phyloP scores from a whole-genome alignment of 2,329 filamentous ascomycete genomes.

The Emmonsiellopsis sp. region DNA sequence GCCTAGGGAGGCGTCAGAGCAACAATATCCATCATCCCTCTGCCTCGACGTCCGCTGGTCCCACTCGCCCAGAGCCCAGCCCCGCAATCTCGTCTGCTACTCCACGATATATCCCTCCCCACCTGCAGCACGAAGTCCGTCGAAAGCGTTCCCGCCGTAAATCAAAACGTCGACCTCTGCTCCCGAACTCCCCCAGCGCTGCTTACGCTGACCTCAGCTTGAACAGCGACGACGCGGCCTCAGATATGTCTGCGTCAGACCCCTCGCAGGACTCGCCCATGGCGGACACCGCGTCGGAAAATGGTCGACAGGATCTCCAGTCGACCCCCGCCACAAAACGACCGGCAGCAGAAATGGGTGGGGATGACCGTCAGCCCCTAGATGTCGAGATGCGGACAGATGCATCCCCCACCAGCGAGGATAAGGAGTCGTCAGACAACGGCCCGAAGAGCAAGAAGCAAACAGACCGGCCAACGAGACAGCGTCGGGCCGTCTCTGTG shows the following conservation, averaged over 20 bases:
- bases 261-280: not conserved
- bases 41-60: not conserved
- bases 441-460: constrained; percentile 10
- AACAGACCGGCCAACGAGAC: constrained; percentile 10
- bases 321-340: constrained; percentile 47
- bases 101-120: constrained; percentile 46
- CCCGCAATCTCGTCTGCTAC: no score
- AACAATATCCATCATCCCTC: constrained; percentile 14
- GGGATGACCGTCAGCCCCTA: constrained; percentile 15
- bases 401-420: constrained; percentile 13
- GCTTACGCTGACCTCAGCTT: constrained; percentile 35
- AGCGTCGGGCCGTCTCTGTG: constrained; percentile 29
- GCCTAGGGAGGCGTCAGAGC: constrained; percentile 2
- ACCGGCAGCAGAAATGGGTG: constrained; percentile 47
- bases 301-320: not conserved
- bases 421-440: constrained; percentile 9
- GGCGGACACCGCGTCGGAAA: not conserved
- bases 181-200: constrained; percentile 40
- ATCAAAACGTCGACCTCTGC: constrained; percentile 13
- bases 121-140: constrained; percentile 45
- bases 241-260: constrained; percentile 23
- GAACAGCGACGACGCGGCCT: constrained; percentile 11
- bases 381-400: not conserved
- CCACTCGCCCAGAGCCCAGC: no score
- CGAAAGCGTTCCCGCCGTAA: constrained; percentile 21